phyloP scores from a whole-genome alignment of 257 asterid genomes.

The Solanum sejunctum region DNA sequence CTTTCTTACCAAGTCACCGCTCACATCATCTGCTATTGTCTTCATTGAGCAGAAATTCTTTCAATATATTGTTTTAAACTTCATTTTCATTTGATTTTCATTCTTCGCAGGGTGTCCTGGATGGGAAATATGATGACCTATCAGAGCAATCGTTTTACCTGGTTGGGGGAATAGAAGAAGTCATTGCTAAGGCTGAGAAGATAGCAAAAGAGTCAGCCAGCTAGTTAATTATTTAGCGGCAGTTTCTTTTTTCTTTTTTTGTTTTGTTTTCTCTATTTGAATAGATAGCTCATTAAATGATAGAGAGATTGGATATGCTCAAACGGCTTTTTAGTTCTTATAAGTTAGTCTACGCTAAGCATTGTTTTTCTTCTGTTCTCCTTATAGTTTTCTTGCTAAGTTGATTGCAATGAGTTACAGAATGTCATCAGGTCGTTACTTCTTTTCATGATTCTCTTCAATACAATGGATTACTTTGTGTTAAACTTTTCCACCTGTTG shows the following conservation, averaged over 20 bases:
- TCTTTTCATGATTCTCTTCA: not conserved
- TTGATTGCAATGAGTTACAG: not conserved
- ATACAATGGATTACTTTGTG: not conserved
- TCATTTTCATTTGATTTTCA: not conserved
- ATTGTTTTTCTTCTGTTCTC: not conserved
- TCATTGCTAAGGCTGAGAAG: conserved; percentile 63
- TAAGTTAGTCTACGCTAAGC: not conserved
- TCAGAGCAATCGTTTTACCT: conserved; percentile 84
- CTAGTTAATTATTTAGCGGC: not conserved
- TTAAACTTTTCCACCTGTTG: not conserved
- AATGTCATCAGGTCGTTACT: not conserved
- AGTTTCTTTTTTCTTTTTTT: not conserved
- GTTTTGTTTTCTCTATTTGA: not conserved
- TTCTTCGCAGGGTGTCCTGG: conserved; percentile 69
- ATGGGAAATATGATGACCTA: conserved; percentile 83
- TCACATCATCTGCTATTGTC: not conserved
- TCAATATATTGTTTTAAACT: not conserved
- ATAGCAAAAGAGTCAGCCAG: conserved; percentile 57
- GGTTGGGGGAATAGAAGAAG: conserved; percentile 98
- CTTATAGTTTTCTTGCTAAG: not conserved
- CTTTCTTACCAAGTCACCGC: not conserved
- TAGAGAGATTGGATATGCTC: not conserved
- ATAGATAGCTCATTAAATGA: not conserved
- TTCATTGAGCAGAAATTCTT: not conserved
- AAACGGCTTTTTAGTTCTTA: not conserved